Evolutionary conservation across 306 rosid genomes (phyloP), one percentile per base, ranked within the genome.

Genomic region (Lagenaria siceraria): DNA sequence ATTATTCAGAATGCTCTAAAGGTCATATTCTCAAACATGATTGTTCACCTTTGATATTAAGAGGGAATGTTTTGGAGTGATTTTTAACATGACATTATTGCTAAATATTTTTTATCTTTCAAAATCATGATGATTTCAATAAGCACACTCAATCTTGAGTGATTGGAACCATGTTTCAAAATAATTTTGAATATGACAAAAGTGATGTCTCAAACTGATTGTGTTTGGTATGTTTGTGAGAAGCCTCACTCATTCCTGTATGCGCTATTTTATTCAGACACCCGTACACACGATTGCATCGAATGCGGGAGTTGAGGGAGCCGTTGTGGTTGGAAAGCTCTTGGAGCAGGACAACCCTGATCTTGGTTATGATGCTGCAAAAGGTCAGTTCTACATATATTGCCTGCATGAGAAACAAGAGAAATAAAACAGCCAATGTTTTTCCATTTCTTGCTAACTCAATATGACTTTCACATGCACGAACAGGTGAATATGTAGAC

Each of bases 241-340:
- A 73, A 29, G 38, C 13, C 2, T 1, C 36, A 29, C 61, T 73
- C 18, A 31, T 31, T 73, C 42, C 59, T 72, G 8, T n/a, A 9
- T 73, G 1, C 19, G 19, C 9, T 52, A 19, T 73, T 52, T 62
- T 78, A 54, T 83, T 79, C 89, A 95, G 97, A 88, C 96, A 53
- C 97, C 99, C n/a, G 99, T 89, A 59, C 84, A 92, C 82, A 92
- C 96, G n/a, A 95, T 95, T 69, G 99, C 99, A 38, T 77, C 89
- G 48, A 95, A 95, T 81, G 99, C 99, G 0, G 99, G 99, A 80
- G 99, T 90, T 54, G 99, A 95, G 84, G 99, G 99, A 48, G 99
- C 99, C 10, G 99, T 95, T 78, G 89, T 95, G 72, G 99, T 95
- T 14, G 97, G 99, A 25, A 95, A 95, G 87, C 88, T 95, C 49